These are phyloP conservation scores for Monilinia fructicola DNA, from an alignment of 2,329 filamentous ascomycete species.

Conservation along the genomic window DNA sequence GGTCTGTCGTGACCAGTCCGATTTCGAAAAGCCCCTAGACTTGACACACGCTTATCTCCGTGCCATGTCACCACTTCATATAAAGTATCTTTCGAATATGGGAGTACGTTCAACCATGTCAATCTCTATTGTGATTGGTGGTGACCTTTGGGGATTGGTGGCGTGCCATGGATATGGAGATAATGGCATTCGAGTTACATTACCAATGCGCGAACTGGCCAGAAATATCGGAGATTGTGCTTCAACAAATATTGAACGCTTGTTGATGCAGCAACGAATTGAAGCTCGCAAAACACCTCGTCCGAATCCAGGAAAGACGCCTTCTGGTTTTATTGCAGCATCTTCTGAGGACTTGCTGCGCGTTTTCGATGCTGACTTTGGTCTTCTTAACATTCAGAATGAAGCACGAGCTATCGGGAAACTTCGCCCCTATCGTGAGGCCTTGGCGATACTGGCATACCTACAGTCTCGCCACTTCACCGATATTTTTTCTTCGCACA, in stretches of 20 bases:
- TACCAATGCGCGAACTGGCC: constrained; percentile 68
- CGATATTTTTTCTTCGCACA: constrained; percentile 74
- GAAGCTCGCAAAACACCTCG: constrained; percentile 27
- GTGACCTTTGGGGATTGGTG: constrained; percentile 84
- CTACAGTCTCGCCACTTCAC: constrained; percentile 72
- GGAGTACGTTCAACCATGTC: constrained; percentile 90
- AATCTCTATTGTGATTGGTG: constrained; percentile 84
- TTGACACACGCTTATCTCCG: constrained; percentile 71
- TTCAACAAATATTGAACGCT: constrained; percentile 46
- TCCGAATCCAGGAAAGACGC: constrained; percentile 21
- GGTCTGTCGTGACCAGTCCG: constrained; percentile 73
- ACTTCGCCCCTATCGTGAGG: constrained; percentile 77
- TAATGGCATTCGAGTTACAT: constrained; percentile 53
- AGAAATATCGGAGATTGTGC: constrained; percentile 55
- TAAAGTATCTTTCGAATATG: constrained; percentile 89
- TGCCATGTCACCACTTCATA: constrained; percentile 86
- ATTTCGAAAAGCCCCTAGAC: constrained; percentile 73
- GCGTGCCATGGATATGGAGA: constrained; percentile 79
- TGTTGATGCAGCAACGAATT: constrained; percentile 26
- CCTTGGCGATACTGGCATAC: constrained; percentile 81
- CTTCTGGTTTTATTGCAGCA: constrained; percentile 29
- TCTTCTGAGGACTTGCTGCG: constrained; percentile 30
- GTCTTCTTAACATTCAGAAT: constrained; percentile 82
- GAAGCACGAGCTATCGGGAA: constrained; percentile 84
- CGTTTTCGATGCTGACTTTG: constrained; percentile 42